A percentile compares a stretch with the other conserved stretches of the same genome.
These are phyloP conservation scores for Trichocomaceae sp. DNA, from an alignment of 2,329 filamentous ascomycete species.

Conservation along the genomic window DNA sequence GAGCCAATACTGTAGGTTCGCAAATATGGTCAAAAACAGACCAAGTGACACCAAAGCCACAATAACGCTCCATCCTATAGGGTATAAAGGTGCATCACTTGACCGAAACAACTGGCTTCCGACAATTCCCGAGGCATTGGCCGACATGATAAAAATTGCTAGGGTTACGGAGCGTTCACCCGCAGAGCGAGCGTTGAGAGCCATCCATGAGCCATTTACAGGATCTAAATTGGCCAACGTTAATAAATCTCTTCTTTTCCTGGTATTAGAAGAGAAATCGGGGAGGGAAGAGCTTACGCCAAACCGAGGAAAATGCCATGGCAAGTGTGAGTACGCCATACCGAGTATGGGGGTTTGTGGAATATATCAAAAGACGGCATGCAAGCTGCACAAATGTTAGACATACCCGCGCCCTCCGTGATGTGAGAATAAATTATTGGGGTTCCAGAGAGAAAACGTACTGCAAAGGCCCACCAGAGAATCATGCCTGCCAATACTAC, in stretches of 20 bases:
- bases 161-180: conserved; percentile 51
- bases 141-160: conserved; percentile 54
- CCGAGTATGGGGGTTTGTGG: neutral
- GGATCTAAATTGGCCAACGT: conserved; percentile 35
- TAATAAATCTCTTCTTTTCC: neutral
- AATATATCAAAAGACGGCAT: conserved; percentile 2
- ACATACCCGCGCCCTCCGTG: neutral
- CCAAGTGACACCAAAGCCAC: neutral
- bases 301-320: conserved; percentile 9
- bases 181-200: conserved; percentile 45
- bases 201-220: conserved; percentile 53
- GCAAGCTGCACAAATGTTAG: conserved; percentile 4
- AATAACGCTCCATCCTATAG: neutral
- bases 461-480: conserved; percentile 11
- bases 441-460: neutral
- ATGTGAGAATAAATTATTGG: no score
- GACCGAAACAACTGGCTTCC: conserved; percentile 50
- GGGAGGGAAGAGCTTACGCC: conserved; percentile 3
- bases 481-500: conserved; percentile 7
- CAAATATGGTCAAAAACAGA: neutral
- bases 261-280: neutral
- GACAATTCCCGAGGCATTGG: conserved; percentile 53
- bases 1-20: neutral
- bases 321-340: conserved; percentile 8
- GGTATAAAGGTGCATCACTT: neutral